Evolutionary conservation across 305 asterid genomes (phyloP).

Genomic region (Fraxinus angustifolia): DNA sequence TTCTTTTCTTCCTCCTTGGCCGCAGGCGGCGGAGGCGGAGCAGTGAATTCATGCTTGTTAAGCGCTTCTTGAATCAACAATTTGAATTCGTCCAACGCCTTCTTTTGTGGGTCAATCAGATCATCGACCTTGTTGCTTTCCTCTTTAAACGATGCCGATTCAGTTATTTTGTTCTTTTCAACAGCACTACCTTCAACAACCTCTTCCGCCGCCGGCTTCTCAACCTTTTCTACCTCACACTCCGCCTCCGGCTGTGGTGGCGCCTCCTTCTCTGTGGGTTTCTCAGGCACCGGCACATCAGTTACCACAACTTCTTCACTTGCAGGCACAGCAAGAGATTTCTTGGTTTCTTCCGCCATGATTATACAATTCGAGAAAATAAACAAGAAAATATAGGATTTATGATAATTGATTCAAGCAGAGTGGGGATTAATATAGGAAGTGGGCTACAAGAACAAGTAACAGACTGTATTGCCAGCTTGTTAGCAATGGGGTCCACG

Average conservation of each 20-base stretch:
- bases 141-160: conserved; percentile 62
- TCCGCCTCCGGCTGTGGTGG: conserved; percentile 32
- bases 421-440: conserved; percentile 14
- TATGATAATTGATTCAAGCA: background rate
- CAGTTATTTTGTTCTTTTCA: conserved; percentile 33
- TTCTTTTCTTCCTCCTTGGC: conserved; percentile 37
- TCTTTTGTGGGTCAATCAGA: conserved; percentile 65
- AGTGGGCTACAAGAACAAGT: conserved; percentile 24
- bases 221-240: conserved; percentile 33
- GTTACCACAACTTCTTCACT: conserved; percentile 35
- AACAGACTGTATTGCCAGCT: conserved; percentile 57
- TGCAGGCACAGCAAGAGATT: conserved; percentile 29
- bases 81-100: conserved; percentile 73
- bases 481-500: conserved; percentile 37
- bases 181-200: conserved; percentile 13
- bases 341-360: conserved; percentile 84
- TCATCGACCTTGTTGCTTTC: conserved; percentile 76
- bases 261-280: conserved; percentile 40
- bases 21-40: conserved; percentile 47
- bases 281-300: conserved; percentile 46
- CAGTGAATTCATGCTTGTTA: conserved; percentile 57
- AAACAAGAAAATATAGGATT: background rate
- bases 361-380: background rate
- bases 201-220: conserved; percentile 29
- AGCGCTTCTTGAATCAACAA: conserved; percentile 52